Evolutionary conservation across 257 asterid genomes (phyloP).

Genomic region (Voacanga thouarsii): DNA sequence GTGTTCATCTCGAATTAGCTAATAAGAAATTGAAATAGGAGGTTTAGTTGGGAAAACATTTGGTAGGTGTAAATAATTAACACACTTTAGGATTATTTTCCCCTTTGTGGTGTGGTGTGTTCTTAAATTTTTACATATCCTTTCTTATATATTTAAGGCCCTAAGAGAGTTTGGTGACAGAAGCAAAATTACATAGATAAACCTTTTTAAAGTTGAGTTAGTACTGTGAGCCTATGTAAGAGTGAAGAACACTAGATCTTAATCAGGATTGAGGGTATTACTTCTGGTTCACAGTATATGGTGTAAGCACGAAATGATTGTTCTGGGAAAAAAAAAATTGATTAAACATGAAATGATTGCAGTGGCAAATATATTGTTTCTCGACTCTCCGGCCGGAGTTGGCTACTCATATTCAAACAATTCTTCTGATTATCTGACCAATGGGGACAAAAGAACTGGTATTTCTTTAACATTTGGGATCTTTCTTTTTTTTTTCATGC

Average conservation of each 20-base stretch:
- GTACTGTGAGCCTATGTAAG: no score
- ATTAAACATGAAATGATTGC: constrained; percentile 29
- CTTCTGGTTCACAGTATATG: not conserved
- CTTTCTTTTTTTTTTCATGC: constrained; percentile 11
- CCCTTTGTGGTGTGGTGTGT: not conserved
- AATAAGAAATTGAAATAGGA: not conserved
- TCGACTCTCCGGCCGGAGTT: constrained; percentile 97
- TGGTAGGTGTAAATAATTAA: not conserved
- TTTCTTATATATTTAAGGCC: no score
- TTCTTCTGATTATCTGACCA: constrained; percentile 63
- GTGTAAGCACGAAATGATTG: not conserved
- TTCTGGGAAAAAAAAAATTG: constrained; percentile 13
- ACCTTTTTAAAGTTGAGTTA: not conserved
- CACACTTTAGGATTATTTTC: not conserved
- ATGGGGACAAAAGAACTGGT: constrained; percentile 93
- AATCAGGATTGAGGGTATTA: not conserved
- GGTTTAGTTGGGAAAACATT: not conserved
- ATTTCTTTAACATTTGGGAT: constrained; percentile 11
- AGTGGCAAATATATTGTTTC: constrained; percentile 82
- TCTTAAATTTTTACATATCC: not conserved
- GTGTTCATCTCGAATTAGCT: not conserved
- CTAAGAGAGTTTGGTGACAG: no score
- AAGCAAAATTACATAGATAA: not conserved
- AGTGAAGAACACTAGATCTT: not conserved
- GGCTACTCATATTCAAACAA: constrained; percentile 92